Conservation (phyloP, 495 filamentous ascomycete species). For the Penicillium salamii region DNA sequence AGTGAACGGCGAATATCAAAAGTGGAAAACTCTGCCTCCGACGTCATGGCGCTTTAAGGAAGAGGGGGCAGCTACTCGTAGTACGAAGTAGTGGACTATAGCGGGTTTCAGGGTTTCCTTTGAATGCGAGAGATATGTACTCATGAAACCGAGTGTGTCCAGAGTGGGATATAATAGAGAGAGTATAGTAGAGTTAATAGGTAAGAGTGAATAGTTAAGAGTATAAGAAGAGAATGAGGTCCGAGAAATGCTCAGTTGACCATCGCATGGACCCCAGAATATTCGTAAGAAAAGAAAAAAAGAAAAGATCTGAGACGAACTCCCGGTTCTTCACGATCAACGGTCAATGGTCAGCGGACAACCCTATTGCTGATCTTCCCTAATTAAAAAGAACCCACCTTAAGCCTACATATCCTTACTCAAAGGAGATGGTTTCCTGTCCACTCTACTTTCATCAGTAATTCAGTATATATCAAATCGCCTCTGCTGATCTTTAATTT, state of each 20-base stretch:
- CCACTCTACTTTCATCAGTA: too few species aligned
- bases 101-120: not conserved
- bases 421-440: too few species aligned
- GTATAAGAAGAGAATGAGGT: not conserved
- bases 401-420: not conserved
- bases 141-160: too few species aligned
- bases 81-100: not conserved
- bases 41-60: conserved; percentile 7
- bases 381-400: too few species aligned
- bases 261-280: not conserved
- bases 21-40: not conserved
- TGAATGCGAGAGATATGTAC: too few species aligned
- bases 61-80: not conserved
- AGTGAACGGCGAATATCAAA: not conserved
- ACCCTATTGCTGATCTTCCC: not conserved
- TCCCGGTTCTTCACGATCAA: not conserved
- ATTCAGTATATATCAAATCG: too few species aligned
- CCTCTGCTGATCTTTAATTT: too few species aligned
- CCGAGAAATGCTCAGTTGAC: not conserved
- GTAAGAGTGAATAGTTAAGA: too few species aligned
- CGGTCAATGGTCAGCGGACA: not conserved
- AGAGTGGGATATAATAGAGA: too few species aligned
- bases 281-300: too few species aligned
- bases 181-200: too few species aligned
- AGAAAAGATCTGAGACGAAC: too few species aligned